Evolutionary conservation across 257 asterid species (phyloP).

Genomic region (Solanum gracilifrons): DNA sequence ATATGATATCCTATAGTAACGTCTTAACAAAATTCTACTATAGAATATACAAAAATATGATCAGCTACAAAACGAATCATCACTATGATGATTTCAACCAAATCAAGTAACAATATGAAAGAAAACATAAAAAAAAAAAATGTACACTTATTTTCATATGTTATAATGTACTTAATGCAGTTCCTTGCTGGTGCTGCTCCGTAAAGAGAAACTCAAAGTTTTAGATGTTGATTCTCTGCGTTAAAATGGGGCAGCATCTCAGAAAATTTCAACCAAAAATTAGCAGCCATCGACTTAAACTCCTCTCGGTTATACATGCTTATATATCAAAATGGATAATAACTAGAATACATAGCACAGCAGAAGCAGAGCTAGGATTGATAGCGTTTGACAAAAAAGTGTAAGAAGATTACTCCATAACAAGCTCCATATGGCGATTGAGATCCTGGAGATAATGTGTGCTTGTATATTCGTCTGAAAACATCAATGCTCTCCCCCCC

Average conservation of each 20-base stretch:
- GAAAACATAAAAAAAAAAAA: neutral
- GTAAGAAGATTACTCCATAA: constrained; percentile 46
- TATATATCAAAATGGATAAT: neutral
- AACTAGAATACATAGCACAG: neutral
- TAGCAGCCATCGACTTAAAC: neutral
- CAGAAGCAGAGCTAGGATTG: neutral
- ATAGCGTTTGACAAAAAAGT: neutral
- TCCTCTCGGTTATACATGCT: neutral
- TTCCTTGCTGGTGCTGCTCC: neutral
- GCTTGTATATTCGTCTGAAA: constrained; percentile 62
- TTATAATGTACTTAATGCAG: neutral
- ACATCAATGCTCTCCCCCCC: constrained; percentile 48
- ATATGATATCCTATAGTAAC: neutral
- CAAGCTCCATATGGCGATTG: constrained; percentile 78
- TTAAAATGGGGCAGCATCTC: neutral
- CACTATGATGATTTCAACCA: neutral
- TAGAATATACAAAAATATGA: neutral
- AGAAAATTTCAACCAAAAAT: neutral
- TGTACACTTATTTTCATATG: neutral
- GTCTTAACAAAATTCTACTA: neutral
- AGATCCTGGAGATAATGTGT: constrained; percentile 68
- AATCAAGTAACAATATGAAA: neutral
- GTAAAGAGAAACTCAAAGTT: neutral
- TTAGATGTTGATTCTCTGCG: neutral
- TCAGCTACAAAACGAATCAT: neutral